phyloP scores from a whole-genome alignment of 352 stramenopile species.

The Globisporangium cylindrosporum region DNA sequence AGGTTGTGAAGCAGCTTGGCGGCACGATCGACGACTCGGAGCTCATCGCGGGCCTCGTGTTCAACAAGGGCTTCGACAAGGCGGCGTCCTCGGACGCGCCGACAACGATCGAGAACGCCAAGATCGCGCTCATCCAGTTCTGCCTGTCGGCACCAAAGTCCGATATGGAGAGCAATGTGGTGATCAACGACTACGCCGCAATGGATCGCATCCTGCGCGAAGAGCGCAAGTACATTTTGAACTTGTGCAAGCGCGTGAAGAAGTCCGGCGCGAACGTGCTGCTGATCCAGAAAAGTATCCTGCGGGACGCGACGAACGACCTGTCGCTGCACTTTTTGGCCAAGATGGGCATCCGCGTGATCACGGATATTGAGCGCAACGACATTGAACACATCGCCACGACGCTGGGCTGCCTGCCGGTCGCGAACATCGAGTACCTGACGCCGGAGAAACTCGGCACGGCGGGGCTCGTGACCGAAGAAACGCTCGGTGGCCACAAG shows the following conservation, averaged over 20 bases:
- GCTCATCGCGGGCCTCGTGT: conserved; percentile 96
- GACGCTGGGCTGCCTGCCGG: conserved; percentile 94
- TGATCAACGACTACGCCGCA: conserved; percentile 98
- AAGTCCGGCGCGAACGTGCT: conserved; percentile 98
- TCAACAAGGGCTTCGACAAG: conserved; percentile 95
- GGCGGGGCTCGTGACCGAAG: conserved; percentile 94
- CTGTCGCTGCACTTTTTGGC: conserved; percentile 98
- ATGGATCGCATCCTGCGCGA: conserved; percentile 99
- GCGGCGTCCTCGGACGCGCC: conserved; percentile 47
- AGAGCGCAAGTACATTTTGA: conserved; percentile 98
- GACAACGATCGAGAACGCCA: conserved; percentile 95
- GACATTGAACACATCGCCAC: conserved; percentile 99
- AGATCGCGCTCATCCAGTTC: conserved; percentile 99
- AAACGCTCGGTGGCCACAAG: conserved; percentile 95
- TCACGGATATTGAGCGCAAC: conserved; percentile 97
- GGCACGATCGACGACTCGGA: conserved; percentile 99
- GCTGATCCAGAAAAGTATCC: conserved; percentile 99
- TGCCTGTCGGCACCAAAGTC: conserved; percentile 99
- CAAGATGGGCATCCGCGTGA: conserved; percentile 99
- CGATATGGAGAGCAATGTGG: conserved; percentile 99
- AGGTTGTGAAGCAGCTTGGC: conserved; percentile 98
- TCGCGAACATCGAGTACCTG: conserved; percentile 98
- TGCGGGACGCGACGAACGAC: conserved; percentile 99
- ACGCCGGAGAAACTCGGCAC: conserved; percentile 96
- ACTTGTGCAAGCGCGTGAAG: conserved; percentile 98